Conservation (phyloP, 352 stramenopile genomes). For the Globisporangium nagaii region DNA sequence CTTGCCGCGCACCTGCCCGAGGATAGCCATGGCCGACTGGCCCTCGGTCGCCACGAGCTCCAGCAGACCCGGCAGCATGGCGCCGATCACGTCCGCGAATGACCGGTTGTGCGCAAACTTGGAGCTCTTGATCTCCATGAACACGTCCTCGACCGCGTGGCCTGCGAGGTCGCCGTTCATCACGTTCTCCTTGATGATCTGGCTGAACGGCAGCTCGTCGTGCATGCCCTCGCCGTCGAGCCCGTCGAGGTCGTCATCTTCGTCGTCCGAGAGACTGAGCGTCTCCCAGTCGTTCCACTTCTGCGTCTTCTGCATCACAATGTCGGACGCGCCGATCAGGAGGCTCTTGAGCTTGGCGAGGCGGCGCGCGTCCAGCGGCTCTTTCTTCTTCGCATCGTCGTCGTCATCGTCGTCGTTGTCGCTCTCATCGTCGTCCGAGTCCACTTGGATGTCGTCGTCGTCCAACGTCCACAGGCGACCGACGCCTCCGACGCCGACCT, state of each 20-base stretch:
- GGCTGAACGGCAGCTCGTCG: slow-evolving; percentile 55
- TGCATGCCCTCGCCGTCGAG: slow-evolving; percentile 34
- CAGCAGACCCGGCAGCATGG: slow-evolving; percentile 67
- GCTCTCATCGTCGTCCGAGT: slow-evolving; percentile 53
- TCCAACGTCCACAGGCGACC: slow-evolving; percentile 80
- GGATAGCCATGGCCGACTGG: slow-evolving; percentile 54
- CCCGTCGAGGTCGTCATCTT: slow-evolving; percentile 58
- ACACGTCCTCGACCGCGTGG: slow-evolving; percentile 86
- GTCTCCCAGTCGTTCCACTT: slow-evolving; percentile 81
- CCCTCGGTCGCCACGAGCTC: slow-evolving; percentile 53
- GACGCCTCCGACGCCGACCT: slow-evolving; percentile 67
- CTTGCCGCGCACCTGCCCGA: slow-evolving; percentile 77
- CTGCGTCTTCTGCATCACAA: slow-evolving; percentile 44
- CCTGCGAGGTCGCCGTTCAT: slow-evolving; percentile 63
- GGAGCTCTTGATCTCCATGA: slow-evolving; percentile 93
- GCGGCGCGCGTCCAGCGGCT: slow-evolving; percentile 19
- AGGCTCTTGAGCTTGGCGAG: slow-evolving; percentile 66
- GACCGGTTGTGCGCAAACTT: slow-evolving; percentile 91
- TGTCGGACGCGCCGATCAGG: slow-evolving; percentile 60
- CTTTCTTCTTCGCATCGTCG: slow-evolving; percentile 19
- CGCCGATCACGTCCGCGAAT: slow-evolving; percentile 73
- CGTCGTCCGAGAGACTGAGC: slow-evolving; percentile 67
- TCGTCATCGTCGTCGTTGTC: slow-evolving; percentile 42
- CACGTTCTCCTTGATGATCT: slow-evolving; percentile 81
- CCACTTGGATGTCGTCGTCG: slow-evolving; percentile 75